These are phyloP conservation scores for Nigrospora oryzae DNA, from an alignment of 2,329 filamentous ascomycete species.

Conservation along the genomic window DNA sequence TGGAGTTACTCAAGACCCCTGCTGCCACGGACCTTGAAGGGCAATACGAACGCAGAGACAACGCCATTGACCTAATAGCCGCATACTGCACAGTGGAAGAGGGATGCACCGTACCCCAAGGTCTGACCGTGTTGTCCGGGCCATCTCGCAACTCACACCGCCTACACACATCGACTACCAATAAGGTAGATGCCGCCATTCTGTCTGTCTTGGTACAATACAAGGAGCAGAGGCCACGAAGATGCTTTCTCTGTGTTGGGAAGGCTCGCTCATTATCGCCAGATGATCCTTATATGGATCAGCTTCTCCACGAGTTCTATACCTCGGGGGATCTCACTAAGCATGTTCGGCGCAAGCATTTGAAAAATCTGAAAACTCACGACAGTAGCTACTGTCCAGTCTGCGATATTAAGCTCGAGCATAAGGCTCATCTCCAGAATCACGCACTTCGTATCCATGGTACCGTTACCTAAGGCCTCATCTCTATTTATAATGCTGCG, in stretches of 20 bases:
- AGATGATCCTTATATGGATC: neutral
- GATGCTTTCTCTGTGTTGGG: conserved; percentile 1
- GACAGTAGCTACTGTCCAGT: neutral
- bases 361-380: neutral
- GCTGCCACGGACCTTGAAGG: conserved; percentile 3
- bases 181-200: neutral
- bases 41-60: conserved; percentile 6
- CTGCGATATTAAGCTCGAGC: neutral
- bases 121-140: neutral
- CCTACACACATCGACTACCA: neutral
- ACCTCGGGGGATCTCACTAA: conserved; percentile 1
- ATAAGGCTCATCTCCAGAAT: conserved; percentile 2
- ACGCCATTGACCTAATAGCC: conserved; percentile 5
- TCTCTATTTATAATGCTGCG: no score
- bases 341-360: conserved; percentile 1
- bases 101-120: neutral
- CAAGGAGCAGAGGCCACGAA: conserved; percentile 1
- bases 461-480: neutral
- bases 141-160: neutral
- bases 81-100: conserved; percentile 5
- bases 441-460: neutral
- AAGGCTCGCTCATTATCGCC: neutral
- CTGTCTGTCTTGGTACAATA: neutral
- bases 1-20: conserved; percentile 6
- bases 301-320: conserved; percentile 1